A percentile compares a stretch with the other conserved stretches of the same genome.
Conservation (phyloP, 2,329 filamentous ascomycete species). For the Pleoardoris graminearum region DNA sequence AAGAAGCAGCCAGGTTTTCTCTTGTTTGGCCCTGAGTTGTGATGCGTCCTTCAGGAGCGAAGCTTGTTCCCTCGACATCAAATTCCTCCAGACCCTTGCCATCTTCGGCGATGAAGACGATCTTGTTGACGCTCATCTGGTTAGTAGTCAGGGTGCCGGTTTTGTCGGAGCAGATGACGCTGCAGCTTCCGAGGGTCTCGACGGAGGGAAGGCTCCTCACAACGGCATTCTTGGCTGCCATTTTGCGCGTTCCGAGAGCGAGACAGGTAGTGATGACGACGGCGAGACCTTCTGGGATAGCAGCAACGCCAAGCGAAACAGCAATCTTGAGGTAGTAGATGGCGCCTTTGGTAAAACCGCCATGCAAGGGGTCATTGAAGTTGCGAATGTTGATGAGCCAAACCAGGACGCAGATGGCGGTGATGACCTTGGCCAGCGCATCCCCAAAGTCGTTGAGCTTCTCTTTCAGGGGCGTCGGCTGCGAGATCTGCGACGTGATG, state of each 20-base stretch:
- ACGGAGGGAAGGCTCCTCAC: constrained; percentile 95
- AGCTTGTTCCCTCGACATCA: constrained; percentile 90
- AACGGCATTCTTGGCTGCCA: constrained; percentile 98
- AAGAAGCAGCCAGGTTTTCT: constrained; percentile 69
- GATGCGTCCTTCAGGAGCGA: constrained; percentile 79
- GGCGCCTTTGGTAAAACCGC: constrained; percentile 91
- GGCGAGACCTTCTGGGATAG: constrained; percentile 94
- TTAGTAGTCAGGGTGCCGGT: constrained; percentile 98
- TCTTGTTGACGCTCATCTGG: constrained; percentile 97
- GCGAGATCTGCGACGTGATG: constrained; percentile 96
- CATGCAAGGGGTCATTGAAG: constrained; percentile 92
- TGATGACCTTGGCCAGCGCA: constrained; percentile 95
- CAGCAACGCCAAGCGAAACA: constrained; percentile 94
- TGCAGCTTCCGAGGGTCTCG: constrained; percentile 97
- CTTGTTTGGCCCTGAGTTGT: constrained; percentile 68
- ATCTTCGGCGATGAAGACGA: constrained; percentile 77
- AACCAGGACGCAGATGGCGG: constrained; percentile 91
- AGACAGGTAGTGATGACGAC: constrained; percentile 99
- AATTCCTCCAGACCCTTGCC: constrained; percentile 80
- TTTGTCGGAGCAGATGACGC: constrained; percentile 99
- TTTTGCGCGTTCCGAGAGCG: constrained; percentile 93
- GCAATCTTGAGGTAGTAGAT: constrained; percentile 99
- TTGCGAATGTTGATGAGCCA: constrained; percentile 99
- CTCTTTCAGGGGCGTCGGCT: constrained; percentile 95
- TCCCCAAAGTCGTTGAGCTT: constrained; percentile 99